Conservation (phyloP, 768 basidiomycete genomes). For the Hygrocybe punicea region DNA sequence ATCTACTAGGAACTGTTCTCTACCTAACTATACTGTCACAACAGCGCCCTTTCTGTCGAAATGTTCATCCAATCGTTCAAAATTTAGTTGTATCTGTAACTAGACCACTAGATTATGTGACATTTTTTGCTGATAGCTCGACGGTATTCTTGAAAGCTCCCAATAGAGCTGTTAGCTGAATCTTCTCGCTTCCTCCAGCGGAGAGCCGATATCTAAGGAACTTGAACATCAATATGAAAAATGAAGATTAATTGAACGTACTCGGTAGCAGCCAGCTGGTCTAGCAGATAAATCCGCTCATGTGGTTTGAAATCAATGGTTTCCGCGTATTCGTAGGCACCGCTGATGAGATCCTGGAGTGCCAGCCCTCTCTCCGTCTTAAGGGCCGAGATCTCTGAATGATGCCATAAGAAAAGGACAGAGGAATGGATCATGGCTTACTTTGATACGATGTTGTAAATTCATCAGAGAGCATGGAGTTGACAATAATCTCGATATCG, state of each 20-base stretch:
- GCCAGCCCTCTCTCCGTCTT: conserved; percentile 93
- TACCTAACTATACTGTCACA: too few relatives aligned
- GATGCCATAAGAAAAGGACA: neutral
- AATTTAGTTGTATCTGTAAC: too few relatives aligned
- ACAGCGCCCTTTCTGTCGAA: too few relatives aligned
- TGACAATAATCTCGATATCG: conserved; percentile 90
- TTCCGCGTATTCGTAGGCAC: conserved; percentile 87
- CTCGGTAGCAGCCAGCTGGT: conserved; percentile 95
- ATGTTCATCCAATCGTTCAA: too few relatives aligned
- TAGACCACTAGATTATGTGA: neutral
- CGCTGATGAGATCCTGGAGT: conserved; percentile 88
- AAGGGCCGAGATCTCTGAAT: conserved; percentile 74
- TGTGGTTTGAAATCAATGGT: conserved; percentile 82
- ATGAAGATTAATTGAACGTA: conserved; percentile 40
- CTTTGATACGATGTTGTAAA: conserved; percentile 89
- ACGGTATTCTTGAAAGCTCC: conserved; percentile 93
- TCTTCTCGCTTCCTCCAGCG: conserved; percentile 89
- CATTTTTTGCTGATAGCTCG: conserved; percentile 52
- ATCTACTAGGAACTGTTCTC: too few relatives aligned
- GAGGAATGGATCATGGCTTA: conserved; percentile 31
- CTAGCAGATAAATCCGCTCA: conserved; percentile 86
- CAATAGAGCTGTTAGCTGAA: conserved; percentile 87
- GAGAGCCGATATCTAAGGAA: conserved; percentile 76
- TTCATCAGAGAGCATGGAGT: conserved; percentile 93
- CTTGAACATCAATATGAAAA: neutral